Base-by-base conservation (phyloP, 805 yeast species). In the Candida cerambycidarum region DNA sequence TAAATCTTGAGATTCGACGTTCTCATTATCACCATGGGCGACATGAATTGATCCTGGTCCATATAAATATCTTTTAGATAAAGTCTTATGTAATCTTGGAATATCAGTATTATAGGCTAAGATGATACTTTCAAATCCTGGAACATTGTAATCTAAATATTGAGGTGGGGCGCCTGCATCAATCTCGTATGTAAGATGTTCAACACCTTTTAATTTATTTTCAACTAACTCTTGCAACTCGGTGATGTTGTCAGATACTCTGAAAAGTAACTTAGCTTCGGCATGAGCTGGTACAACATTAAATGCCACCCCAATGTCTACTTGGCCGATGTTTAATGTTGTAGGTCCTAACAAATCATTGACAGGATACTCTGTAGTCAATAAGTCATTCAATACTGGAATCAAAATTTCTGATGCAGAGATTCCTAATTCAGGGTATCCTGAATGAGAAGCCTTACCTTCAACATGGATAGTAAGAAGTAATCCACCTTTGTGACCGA, bases 381-480 rank as follows among this genome's bases (percentile, higher is more conserved):
- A 59, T 32, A 83, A 57, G 2, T 70, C 66, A 52, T 71, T 54
- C 58, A 83, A 65, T 1, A 76, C 62, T 17, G 78, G 76, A 39
- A 83, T 62, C 32, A 83, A 57, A 43, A 75, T 75, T 39, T 74
- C 76, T 39, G 78, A 75, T 2, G 89, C 86, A 46, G 78, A 79
- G 41, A 80, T 59, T 3, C 89, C 89, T 30, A 79, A 63, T 37
- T 82, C 76, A 7, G 90, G 90, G 58, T 83, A 82, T 1, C 88
- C 88, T 2, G 83, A 77, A 55, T 83, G 89, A 3, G 80, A 64
- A 1, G 86, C 76, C 42, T 70, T 67, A 3, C 88, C 89, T n/a
- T 55, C 50, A n/a, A 73, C 78, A 13, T 57, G 46, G 18, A 80
- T 45, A 4, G 64, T 55, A 27, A 75, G 71, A 40, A 63, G 51